phyloP scores from a whole-genome alignment of 2,329 filamentous ascomycete species.

The Fusarium sarcochroum region DNA sequence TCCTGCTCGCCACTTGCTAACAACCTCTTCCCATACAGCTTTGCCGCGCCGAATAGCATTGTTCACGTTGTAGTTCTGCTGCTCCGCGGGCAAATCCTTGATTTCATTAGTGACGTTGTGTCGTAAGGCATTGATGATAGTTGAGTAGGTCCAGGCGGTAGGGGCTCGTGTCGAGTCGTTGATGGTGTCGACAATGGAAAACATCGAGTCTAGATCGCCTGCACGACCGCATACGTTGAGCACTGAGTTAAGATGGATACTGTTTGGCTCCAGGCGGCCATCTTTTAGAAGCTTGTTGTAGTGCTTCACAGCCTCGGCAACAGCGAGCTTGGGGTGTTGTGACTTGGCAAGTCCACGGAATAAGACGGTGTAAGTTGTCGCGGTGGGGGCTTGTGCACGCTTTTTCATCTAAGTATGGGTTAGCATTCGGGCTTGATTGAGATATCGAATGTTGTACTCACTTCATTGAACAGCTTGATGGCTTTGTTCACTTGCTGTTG shows the following conservation, averaged over 20 bases:
- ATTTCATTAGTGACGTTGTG: slow-evolving; percentile 47
- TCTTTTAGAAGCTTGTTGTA: slow-evolving; percentile 81
- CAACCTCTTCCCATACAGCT: slow-evolving; percentile 84
- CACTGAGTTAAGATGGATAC: slow-evolving; percentile 90
- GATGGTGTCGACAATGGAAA: slow-evolving; percentile 80
- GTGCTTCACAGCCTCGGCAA: slow-evolving; percentile 78
- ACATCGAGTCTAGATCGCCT: slow-evolving; percentile 83
- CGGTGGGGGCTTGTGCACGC: slow-evolving; percentile 82
- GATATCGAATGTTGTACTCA: slow-evolving; percentile 53
- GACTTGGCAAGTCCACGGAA: slow-evolving; percentile 80
- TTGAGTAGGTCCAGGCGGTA: slow-evolving; percentile 81
- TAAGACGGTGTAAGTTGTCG: slow-evolving; percentile 86
- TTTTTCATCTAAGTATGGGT: slow-evolving; percentile 86
- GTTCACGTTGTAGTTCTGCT: slow-evolving; percentile 54
- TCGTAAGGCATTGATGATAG: slow-evolving; percentile 83
- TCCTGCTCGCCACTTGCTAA: slow-evolving; percentile 81
- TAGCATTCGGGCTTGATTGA: slow-evolving; percentile 18
- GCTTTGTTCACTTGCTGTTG: slow-evolving; percentile 73
- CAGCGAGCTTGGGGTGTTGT: slow-evolving; percentile 68
- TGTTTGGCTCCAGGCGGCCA: slow-evolving; percentile 77
- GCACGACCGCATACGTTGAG: slow-evolving; percentile 84
- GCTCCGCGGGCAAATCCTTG: slow-evolving; percentile 48
- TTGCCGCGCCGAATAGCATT: slow-evolving; percentile 76
- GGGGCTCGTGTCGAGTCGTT: slow-evolving; percentile 75
- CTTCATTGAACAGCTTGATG: slow-evolving; percentile 90